These are phyloP conservation scores for Neltuma alba DNA, from an alignment of 306 rosid species.

Conservation along the genomic window DNA sequence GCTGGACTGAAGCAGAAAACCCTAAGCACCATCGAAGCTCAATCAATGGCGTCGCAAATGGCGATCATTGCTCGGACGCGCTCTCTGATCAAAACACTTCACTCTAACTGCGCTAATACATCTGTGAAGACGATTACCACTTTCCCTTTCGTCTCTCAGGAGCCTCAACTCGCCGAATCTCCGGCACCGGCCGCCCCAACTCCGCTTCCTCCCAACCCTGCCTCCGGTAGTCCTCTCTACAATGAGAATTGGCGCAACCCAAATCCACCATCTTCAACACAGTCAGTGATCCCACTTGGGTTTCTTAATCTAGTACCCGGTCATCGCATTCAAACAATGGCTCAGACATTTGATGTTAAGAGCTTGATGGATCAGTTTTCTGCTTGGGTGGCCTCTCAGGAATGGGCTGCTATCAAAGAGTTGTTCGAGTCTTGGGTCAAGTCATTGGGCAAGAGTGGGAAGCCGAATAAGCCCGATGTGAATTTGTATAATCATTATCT, in stretches of 20 bases:
- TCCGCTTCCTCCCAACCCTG: constrained; percentile 89
- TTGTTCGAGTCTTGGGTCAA: constrained; percentile 78
- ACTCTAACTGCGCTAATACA: not conserved
- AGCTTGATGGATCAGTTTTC: constrained; percentile 63
- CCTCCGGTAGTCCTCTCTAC: constrained; percentile 85
- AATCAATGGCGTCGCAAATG: constrained; percentile 80
- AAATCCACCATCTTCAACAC: constrained; percentile 1
- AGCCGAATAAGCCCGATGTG: constrained; percentile 85
- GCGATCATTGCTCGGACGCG: constrained; percentile 70
- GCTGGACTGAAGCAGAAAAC: constrained; percentile 27
- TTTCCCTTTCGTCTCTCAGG: constrained; percentile 65
- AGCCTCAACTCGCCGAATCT: constrained; percentile 68
- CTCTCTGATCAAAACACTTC: constrained; percentile 37
- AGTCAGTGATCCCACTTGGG: constrained; percentile 46
- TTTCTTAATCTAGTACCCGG: constrained; percentile 38
- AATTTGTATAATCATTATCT: constrained; percentile 67
- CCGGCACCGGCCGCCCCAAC: constrained; percentile 31
- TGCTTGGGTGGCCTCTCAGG: constrained; percentile 69
- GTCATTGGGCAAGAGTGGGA: constrained; percentile 70
- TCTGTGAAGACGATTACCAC: constrained; percentile 61
- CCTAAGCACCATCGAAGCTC: constrained; percentile 41
- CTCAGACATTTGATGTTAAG: constrained; percentile 47
- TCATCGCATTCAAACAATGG: constrained; percentile 39
- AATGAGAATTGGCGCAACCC: constrained; percentile 91
- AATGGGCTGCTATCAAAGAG: constrained; percentile 67